These are phyloP conservation scores for Urochloa ruziziensis DNA, from an alignment of 176 grass and related monocot species.

Conservation along the genomic window DNA sequence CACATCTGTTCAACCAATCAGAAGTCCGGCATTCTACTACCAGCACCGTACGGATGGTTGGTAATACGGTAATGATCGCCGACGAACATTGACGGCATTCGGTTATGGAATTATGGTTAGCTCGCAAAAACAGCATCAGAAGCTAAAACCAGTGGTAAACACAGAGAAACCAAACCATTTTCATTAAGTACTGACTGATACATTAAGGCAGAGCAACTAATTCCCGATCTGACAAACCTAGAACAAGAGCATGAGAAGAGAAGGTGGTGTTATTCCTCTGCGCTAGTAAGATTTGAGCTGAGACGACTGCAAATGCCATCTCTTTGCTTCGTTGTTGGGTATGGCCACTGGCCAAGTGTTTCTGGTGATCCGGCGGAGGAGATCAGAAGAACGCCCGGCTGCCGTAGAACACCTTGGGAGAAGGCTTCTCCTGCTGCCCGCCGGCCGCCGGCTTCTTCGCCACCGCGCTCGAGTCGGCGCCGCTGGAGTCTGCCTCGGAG, in stretches of 20 bases:
- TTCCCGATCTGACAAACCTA: slow-evolving; percentile 45
- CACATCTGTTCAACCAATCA: not conserved
- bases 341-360: too few relatives aligned
- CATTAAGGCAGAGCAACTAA: slow-evolving; percentile 47
- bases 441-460: slow-evolving; percentile 39
- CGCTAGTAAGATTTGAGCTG: slow-evolving; percentile 40
- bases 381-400: slow-evolving; percentile 95
- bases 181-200: slow-evolving; percentile 43
- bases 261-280: slow-evolving; percentile 50
- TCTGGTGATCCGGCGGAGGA: not conserved
- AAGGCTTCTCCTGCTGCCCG: slow-evolving; percentile 54
- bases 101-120: not conserved
- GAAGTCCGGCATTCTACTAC: not conserved
- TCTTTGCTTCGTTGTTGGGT: slow-evolving; percentile 17
- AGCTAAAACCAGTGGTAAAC: not conserved
- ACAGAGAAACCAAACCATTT: slow-evolving; percentile 30
- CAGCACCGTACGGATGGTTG: not conserved
- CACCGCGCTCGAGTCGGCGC: slow-evolving; percentile 36
- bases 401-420: slow-evolving; percentile 94
- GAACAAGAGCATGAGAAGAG: slow-evolving; percentile 43
- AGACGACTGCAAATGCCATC: slow-evolving; percentile 54
- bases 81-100: not conserved
- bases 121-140: not conserved
- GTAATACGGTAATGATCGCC: slow-evolving; percentile 2
- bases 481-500: slow-evolving; percentile 30